Evolutionary conservation across 2,329 filamentous ascomycete genomes (phyloP), one percentile per base, ranked within the genome.

Genomic region (Phialophora chinensis): DNA sequence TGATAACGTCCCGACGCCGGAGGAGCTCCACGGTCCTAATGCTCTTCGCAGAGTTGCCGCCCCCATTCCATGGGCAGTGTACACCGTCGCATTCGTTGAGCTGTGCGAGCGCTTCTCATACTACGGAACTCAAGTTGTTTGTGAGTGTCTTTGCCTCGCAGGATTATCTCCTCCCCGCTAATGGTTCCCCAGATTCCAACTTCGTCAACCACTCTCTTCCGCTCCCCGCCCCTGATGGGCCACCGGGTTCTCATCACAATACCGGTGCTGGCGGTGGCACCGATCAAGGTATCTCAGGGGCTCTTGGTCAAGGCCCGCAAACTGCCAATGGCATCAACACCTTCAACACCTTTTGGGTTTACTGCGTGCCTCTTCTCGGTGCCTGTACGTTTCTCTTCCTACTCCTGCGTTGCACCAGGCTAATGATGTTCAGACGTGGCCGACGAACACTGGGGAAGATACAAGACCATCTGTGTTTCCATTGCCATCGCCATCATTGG

Each of bases 11-110:
- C 60, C 60, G 14, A 62, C 60, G 8, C 1, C 23, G 17, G 60
- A 44, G 31, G 60, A 62, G 27, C 60, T 62, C 31, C 60, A 62
- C 52, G 60, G 60, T 4, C 50, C 60, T 23, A 62, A 27, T 47
- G 60, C 60, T 55, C 60, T 62, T 33, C 60, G 60, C 49, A 47
- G 60, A 62, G 33, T 55, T 4, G 60, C 60, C 23, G 60, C 50
- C 12, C 60, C 60, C 8, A 62, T 66, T 20, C 64, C 64, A n/a
- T 63, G 59, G 64, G n/a, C 54, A 2, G 55, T 89, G 65, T 92
- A 87, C 79, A 88, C 87, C 29, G 86, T 93, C 66, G 89, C 88
- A 56, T 87, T 91, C 68, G 86, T 90, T 66, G 90, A 93, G 78
- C 80, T 91, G 64, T 91, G 88, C 79, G 90, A 66, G 38, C 53